Base-by-base conservation (phyloP, 106 monocot genomes). In the Acanthochlamys bracteata region DNA sequence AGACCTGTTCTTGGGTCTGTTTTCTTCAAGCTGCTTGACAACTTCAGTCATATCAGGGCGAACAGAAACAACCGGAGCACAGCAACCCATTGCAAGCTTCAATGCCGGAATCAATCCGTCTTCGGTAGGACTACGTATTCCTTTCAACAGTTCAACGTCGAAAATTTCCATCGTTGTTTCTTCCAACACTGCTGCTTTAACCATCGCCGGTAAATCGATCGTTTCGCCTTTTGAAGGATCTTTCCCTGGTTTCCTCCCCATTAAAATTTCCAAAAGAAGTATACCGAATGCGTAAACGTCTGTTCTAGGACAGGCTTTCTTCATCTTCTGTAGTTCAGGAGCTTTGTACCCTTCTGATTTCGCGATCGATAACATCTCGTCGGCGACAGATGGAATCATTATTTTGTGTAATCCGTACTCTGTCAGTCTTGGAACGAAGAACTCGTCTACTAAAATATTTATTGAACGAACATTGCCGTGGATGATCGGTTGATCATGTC, bases 81-180 rank as follows among this genome's bases (percentile, higher is more conserved):
- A 95, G 69, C 95, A 95, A 0, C 95, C 95, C 95, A 95, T 95
- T 4, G 95, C 90, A n/a, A 90, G 69, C 66, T 82, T 95, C 73
- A 95, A 25, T 0, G 90, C 84, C 17, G 84, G 86, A 53, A 95
- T 78, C 39, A 95, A 20, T 12, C 95, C 95, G 10, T 95, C 95
- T 54, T 90, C 95, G 10, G 74, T 64, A 7, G 80, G 86, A 42
- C 42, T 88, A 39, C 89, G 57, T 11, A 90, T 59, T 15, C 90
- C 86, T 68, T 80, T 86, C 61, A 87, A 42, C 4, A 95, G 19
- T 66, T 95, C 95, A n/a, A 65, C 72, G 24, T 88, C 95, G 19
- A 95, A 87, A 42, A 95, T 66, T 41, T 90, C 95, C 75, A 90
- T 86, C 25, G 90, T 82, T 7, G 81, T 79, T 70, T 95, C 94